Conservation (phyloP, 1,284 basidiomycete species). For the Apiotrichum veenhuisii region DNA sequence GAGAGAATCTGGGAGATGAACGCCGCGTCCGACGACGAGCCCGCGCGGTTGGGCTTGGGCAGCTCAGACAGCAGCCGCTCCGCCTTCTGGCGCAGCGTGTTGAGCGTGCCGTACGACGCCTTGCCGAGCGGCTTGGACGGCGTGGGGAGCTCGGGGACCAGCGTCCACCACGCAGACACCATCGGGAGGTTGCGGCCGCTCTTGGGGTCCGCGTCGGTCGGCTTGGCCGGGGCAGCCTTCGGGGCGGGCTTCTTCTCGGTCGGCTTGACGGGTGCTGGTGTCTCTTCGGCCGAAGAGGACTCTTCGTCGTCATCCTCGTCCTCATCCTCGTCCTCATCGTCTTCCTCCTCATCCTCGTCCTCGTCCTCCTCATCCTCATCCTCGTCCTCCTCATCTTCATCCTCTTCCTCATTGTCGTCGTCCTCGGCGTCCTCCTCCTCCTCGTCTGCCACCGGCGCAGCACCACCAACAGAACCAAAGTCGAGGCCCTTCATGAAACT, state of each 20-base stretch:
- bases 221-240: slow-evolving; percentile 28
- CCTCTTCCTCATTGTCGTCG: slow-evolving; percentile 41
- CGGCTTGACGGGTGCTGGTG: slow-evolving; percentile 6
- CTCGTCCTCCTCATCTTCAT: slow-evolving; percentile 29
- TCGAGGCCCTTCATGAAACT: slow-evolving; percentile 61
- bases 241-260: slow-evolving; percentile 38
- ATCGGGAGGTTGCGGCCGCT: slow-evolving; percentile 37
- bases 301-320: slow-evolving; percentile 36
- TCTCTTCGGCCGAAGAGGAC: slow-evolving; percentile 27
- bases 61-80: slow-evolving; percentile 33
- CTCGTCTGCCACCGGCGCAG: slow-evolving; percentile 30
- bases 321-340: slow-evolving; percentile 41
- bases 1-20: slow-evolving; percentile 81
- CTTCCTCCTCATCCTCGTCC: slow-evolving; percentile 36
- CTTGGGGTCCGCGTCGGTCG: slow-evolving; percentile 21
- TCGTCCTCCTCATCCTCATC: slow-evolving; percentile 24
- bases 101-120: slow-evolving; percentile 21
- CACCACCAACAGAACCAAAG: slow-evolving; percentile 38
- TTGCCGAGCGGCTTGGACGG: slow-evolving; percentile 22
- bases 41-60: slow-evolving; percentile 33
- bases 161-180: slow-evolving; percentile 30
- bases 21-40: slow-evolving; percentile 62
- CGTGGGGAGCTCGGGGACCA: slow-evolving; percentile 29
- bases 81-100: slow-evolving; percentile 32
- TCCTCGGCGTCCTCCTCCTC: slow-evolving; percentile 27